Base-by-base conservation (phyloP, 352 stramenopile genomes). In the Blastocystis sp. region DNA sequence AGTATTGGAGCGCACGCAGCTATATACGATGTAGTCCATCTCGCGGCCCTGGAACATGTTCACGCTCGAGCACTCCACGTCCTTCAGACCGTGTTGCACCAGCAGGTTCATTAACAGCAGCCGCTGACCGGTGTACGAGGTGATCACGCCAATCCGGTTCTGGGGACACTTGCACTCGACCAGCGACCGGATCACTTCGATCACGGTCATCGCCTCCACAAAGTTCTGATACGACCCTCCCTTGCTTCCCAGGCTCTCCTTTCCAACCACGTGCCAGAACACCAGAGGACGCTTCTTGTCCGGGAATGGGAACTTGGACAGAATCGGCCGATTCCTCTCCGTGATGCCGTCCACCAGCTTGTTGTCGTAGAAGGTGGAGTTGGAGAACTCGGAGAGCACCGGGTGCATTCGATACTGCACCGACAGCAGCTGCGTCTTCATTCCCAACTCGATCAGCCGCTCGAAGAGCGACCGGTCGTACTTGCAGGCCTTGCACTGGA, bases 391-490 rank as follows among this genome's bases (percentile, higher is more conserved):
- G 0, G 95, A 98, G 62, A 99, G 90, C 77, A 93, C 97, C 21
- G 97, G 97, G 87, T 99, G 97, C 96, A 99, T 99, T 53, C 97
- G 95, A 91, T 99, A 99, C 91, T 99, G 97, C 2, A 99, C 95
- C 61, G 96, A 92, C 17, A 99, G 93, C 59, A 96, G 94, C 89
- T 98, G 97, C 17, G 96, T 96, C 59, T 94, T 94, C 87, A 98
- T 93, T 66, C 96, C 95, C 43, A 98, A 93, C 79, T 95, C 90
- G n/a, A 99, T 92, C 1, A 99, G 90, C 10, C 97, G 94, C 89
- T 99, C 96, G 89, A 99, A 99, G 10, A 99, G 91, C 61, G 94
- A 98, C 89, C 98, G 94, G 62, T 96, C 98, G 34, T 99, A 90
- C 2, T 45, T 76, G 28, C 28, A 69, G 40, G 28, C 40, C 40